These are phyloP conservation scores for Leccinum angustisporum DNA, from an alignment of 1,284 basidiomycete species.

Conservation along the genomic window DNA sequence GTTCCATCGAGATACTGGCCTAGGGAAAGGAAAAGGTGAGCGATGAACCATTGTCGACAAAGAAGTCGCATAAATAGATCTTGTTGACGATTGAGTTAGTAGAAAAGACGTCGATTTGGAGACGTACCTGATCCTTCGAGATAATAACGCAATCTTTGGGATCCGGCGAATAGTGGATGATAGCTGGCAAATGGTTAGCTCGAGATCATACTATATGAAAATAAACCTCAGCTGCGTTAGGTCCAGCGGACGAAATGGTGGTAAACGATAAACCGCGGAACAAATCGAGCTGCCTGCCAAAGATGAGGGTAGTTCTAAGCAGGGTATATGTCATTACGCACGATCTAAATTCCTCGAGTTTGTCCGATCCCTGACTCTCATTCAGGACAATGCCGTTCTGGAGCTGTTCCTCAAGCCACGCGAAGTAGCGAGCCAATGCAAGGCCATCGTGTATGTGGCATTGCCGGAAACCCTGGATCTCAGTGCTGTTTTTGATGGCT, in stretches of 20 bases:
- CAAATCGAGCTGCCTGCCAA: constrained; percentile 59
- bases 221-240: constrained; percentile 70
- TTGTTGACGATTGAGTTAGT: constrained; percentile 29
- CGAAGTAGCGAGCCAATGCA: constrained; percentile 86
- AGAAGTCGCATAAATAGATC: constrained; percentile 87
- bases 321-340: constrained; percentile 39
- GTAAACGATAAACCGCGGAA: constrained; percentile 91
- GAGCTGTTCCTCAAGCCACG: constrained; percentile 91
- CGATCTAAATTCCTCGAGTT: constrained; percentile 81
- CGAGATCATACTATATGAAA: neutral
- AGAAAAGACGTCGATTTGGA: neutral
- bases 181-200: constrained; percentile 48
- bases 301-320: constrained; percentile 7
- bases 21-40: constrained; percentile 27
- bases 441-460: constrained; percentile 89
- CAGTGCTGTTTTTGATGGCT: constrained; percentile 85
- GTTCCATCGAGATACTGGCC: constrained; percentile 93
- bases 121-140: constrained; percentile 62
- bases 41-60: neutral
- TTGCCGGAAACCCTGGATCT: constrained; percentile 85
- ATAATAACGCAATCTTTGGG: constrained; percentile 75
- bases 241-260: constrained; percentile 90
- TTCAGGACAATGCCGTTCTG: constrained; percentile 62
- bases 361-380: constrained; percentile 81
- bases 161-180: constrained; percentile 92